phyloP scores from a whole-genome alignment of 2,329 filamentous ascomycete species.

The Herpotrichia juniperi region DNA sequence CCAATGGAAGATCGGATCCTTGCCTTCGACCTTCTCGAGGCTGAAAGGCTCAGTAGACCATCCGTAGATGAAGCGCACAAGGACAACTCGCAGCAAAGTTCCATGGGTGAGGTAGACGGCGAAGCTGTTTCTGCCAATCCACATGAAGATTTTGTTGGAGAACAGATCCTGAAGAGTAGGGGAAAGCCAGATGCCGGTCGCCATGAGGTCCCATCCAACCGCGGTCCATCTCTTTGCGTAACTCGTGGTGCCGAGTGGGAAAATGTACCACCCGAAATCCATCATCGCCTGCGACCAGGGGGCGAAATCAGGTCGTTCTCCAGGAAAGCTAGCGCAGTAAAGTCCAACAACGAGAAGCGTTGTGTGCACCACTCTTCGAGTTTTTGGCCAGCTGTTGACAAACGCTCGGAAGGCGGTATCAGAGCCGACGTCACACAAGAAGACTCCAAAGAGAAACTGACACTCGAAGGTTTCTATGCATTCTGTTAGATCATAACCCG shows the following conservation, averaged over 20 bases:
- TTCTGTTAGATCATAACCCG: background rate
- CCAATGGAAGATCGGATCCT: slow-evolving; percentile 49
- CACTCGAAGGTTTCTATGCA: slow-evolving; percentile 60
- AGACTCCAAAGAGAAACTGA: slow-evolving; percentile 58
- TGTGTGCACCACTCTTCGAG: slow-evolving; percentile 47
- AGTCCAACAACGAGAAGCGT: slow-evolving; percentile 52
- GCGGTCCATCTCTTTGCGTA: slow-evolving; percentile 52
- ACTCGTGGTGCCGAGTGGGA: slow-evolving; percentile 54
- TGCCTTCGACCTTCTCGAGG: slow-evolving; percentile 47
- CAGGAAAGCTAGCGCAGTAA: slow-evolving; percentile 57
- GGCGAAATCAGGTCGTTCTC: slow-evolving; percentile 57
- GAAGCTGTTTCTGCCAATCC: slow-evolving; percentile 62
- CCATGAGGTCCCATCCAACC: slow-evolving; percentile 56
- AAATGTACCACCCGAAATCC: slow-evolving; percentile 50
- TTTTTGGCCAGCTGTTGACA: slow-evolving; percentile 43
- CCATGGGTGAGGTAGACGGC: slow-evolving; percentile 63
- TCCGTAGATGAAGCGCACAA: slow-evolving; percentile 60
- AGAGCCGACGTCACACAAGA: slow-evolving; percentile 59
- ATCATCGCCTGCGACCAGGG: slow-evolving; percentile 56
- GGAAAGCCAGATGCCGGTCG: slow-evolving; percentile 59
- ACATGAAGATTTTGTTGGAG: slow-evolving; percentile 58
- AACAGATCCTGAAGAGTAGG: slow-evolving; percentile 56
- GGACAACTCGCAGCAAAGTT: slow-evolving; percentile 58
- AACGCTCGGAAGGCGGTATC: slow-evolving; percentile 54
- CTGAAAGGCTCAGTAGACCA: slow-evolving; percentile 53